Base-by-base conservation (phyloP, 2,329 filamentous ascomycete genomes). In the Fonsecaea monophora region DNA sequence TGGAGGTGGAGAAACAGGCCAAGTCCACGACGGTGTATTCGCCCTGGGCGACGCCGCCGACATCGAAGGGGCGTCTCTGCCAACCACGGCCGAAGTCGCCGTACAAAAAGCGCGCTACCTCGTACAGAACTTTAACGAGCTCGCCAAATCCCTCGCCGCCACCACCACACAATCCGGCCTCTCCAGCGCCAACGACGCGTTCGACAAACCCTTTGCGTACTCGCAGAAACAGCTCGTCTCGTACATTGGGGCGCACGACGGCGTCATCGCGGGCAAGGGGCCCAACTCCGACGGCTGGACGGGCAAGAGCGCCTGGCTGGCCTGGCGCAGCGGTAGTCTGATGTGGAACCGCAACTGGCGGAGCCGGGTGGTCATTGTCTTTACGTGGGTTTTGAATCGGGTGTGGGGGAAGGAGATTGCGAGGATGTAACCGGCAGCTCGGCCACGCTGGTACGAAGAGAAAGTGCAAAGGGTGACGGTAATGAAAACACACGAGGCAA, bases 181-280 rank as follows among this genome's bases (percentile, higher is more conserved):
- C 53, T 32, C 53, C 56, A 30, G 34, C 12, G 13, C 18, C 15
- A 9, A 6, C 13, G 25, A n/a, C 12, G 42, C 15, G 9, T 68
- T 64, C 62, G 34, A 32, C 59, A 62, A 68, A 15, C 71, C 75
- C 4, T 82, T 81, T 68, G 71, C 75, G 61, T 82, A 81, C 65
- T 72, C 78, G 60, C 75, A 80, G 53, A 78, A 76, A 55, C 74
- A 76, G 0, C 71, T 78, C 13, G 68, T 82, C 42, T 77, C 79
- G 1, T 82, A 82, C 66, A 73, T 82, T 30, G 81, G 81, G 2
- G 68, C 73, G n/a, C 74, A 75, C 13, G 80, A 82, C 65, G 80
- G 80, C 0, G 75, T 82, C 48, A 76, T 81, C 4, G 77, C 74
- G 1, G 79, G 80, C 2, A 73, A 74, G 30, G 69, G 75, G 5